Evolutionary conservation across 441 rosid genomes (phyloP), one percentile per base, ranked within the genome.

Genomic region (Gossypium trilobum): DNA sequence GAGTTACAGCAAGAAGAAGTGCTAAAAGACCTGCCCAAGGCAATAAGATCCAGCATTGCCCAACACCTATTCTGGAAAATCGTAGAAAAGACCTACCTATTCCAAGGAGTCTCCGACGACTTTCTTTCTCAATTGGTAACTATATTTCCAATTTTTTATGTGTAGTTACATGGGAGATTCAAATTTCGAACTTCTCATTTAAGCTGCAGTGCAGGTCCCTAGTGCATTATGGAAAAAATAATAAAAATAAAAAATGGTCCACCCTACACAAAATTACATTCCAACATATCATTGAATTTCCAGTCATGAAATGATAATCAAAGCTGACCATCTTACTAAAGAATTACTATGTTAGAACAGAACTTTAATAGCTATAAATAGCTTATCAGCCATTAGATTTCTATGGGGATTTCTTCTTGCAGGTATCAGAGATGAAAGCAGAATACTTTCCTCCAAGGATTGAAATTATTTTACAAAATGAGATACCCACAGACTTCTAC

Each of bases 401-500:
- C 39, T 25, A 66, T 62, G 62, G 58, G 19, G 25, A 63, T 72
- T 60, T 23, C 64, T 65, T 55, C 25, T 73, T 71, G 48, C 86
- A 91, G 97, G 92, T 95, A 31, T 83, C 93, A 0, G 91, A 92
- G 72, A 83, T 92, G 86, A 87, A 84, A 74, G 99, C 95, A 73
- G 97, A 91, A 78, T 90, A 89, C 77, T 91, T 89, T 74, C 97
- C 96, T 10, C 97, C 97, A 0, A 91, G 88, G 76, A 86, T 92
- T 61, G 99, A 95, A 70, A 91, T 92, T 25, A 88, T 92, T 44
- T 78, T 95, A 70, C 96, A 92, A 39, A 95, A 95, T 76, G 97
- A 92, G 79, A 84, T 89, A 73, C 95, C 97, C 17, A 89, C 96
- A 19, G 99, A 95, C 75, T 89, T 95, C 84, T 95, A 91, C 85